Evolutionary conservation across 2,329 filamentous ascomycete species (phyloP), one percentile per base, ranked within the genome.

Genomic region (Uncinocarpus reesii): DNA sequence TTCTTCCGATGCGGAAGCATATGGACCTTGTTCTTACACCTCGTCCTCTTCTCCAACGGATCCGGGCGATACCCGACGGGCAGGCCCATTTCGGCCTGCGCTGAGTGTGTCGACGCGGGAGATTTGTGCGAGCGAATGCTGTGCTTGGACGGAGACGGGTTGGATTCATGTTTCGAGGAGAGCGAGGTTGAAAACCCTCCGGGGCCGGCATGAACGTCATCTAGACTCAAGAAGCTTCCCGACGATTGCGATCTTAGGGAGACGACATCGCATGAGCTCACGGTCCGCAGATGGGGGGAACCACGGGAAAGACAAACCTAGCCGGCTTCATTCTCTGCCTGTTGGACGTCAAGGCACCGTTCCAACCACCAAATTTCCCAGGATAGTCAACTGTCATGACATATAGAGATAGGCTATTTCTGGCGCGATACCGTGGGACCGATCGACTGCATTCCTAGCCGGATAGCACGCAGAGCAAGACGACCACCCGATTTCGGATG

Each of bases 1-100:
- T 76, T 78, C 44, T 74, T 71, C 45, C 77, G 63, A 51, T 77
- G 72, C 2, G 76, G 75, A 59, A 78, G 78, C 60, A 76, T 71
- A 59, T 74, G 75, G 3, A 58, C 56, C 42, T 65, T 65, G 20
- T 59, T 50, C 26, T 48, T 54, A 15, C 26, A 24, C 26, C 23
- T 49, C 15, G 28, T 45, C 34, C 32, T 37, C 34, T 53, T 53
- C 2, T 48, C 44, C 4, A 49, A 21, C 3, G n/a, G 11, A 3
- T 37, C 38, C 20, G 43, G 6, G 42, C 18, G 26, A 38, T 47
- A 52, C n/a, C 37, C 38, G 5, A 18, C 18, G 18, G 29, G 7
- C 16, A 34, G 37, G 3, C 23, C 28, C 31, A 44, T 49, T 11
- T 46, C 45, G 32, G 38, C 24, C 20, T 11, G 26, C 8, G 35